Evolutionary conservation across 2,329 filamentous ascomycete species (phyloP).

Genomic region (Monosporascus sp.): DNA sequence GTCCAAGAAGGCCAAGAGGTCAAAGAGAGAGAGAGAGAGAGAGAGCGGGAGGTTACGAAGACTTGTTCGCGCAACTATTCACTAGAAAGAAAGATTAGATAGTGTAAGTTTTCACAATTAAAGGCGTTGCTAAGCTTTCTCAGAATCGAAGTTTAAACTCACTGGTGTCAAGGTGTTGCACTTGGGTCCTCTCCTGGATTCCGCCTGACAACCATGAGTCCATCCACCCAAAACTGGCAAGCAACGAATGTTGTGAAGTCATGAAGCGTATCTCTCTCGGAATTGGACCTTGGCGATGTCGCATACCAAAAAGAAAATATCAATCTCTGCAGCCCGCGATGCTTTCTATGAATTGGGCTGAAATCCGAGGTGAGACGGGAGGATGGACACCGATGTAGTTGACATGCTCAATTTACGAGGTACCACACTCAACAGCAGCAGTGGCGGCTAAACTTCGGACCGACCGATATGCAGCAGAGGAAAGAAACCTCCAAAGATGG

Average conservation of each 20-base stretch:
- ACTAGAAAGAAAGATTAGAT: too few relatives aligned
- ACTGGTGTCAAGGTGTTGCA: too few relatives aligned
- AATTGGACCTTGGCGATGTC: not conserved
- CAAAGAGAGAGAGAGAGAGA: too few relatives aligned
- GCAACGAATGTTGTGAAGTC: not conserved
- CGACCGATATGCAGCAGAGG: slow-evolving; percentile 1
- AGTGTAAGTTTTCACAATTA: too few relatives aligned
- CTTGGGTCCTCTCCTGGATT: too few relatives aligned
- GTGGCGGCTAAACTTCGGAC: slow-evolving; percentile 19
- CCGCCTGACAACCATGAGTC: not conserved
- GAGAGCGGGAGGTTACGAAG: too few relatives aligned
- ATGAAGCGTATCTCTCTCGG: not conserved
- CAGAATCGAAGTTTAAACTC: too few relatives aligned
- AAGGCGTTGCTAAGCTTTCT: too few relatives aligned
- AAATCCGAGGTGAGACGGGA: not conserved
- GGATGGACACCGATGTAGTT: not conserved
- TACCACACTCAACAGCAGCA: not conserved
- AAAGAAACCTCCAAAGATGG: not conserved
- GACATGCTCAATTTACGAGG: not conserved
- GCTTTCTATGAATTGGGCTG: not conserved
- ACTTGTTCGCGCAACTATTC: too few relatives aligned
- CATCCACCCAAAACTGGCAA: not conserved
- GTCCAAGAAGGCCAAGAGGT: too few relatives aligned
- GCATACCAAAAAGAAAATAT: not conserved
- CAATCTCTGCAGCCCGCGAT: not conserved